phyloP scores from a whole-genome alignment of 2,329 filamentous ascomycete genomes.

The Falciphora oryzae region DNA sequence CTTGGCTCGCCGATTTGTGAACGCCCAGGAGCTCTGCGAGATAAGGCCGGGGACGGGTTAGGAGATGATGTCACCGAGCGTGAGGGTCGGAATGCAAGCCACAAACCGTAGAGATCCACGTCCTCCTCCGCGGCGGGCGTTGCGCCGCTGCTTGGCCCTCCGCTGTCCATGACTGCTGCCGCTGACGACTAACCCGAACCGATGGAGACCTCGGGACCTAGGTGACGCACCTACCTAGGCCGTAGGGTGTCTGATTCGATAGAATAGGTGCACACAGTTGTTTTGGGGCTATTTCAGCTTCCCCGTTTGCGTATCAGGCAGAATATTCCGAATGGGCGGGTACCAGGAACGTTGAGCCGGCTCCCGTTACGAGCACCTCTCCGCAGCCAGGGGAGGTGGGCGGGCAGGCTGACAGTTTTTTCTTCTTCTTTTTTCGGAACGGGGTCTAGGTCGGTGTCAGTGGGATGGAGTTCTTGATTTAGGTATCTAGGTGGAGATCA shows the following conservation, averaged over 20 bases:
- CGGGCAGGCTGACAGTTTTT: not conserved
- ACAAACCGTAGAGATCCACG: conserved; percentile 50
- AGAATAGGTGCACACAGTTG: not conserved
- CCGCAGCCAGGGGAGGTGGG: too few species aligned
- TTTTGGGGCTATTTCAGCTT: not conserved
- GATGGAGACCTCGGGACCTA: not conserved
- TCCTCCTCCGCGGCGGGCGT: conserved; percentile 32
- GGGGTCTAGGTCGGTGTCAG: too few species aligned
- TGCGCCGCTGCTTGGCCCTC: conserved; percentile 17
- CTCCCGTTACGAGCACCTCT: not conserved
- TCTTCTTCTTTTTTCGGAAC: not conserved
- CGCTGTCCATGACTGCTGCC: conserved; percentile 18
- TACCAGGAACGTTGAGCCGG: not conserved
- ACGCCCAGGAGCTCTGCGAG: conserved; percentile 71
- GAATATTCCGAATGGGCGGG: not conserved
- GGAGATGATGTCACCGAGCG: not conserved
- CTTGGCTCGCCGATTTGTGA: conserved; percentile 62
- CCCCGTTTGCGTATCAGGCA: not conserved
- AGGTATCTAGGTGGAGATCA: not conserved
- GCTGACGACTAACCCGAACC: not conserved
- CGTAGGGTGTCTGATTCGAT: not conserved
- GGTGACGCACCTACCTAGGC: not conserved
- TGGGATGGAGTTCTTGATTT: not conserved
- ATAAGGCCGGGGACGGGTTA: conserved; percentile 7
- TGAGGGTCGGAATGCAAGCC: not conserved